These are phyloP conservation scores for Tuber aestivum DNA, from an alignment of 495 filamentous ascomycete genomes.

Conservation along the genomic window DNA sequence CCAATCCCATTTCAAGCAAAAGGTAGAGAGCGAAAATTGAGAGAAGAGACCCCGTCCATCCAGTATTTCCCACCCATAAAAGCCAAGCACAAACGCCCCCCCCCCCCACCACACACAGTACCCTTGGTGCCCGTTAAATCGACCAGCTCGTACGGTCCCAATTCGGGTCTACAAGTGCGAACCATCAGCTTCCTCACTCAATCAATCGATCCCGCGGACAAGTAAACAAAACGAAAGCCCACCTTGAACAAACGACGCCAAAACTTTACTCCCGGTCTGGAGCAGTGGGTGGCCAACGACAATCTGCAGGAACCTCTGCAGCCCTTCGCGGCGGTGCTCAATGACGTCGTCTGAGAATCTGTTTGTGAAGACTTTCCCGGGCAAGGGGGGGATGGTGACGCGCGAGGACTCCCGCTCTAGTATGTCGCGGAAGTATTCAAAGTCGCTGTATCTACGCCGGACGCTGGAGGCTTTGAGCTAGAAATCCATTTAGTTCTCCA, in stretches of 20 bases:
- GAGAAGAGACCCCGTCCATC: background rate
- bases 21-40: background rate
- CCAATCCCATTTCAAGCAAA: background rate
- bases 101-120: background rate
- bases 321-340: constrained; percentile 82
- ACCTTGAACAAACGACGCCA: constrained; percentile 96
- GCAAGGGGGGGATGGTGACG: constrained; percentile 91
- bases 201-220: constrained; percentile 23
- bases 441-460: constrained; percentile 91
- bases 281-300: constrained; percentile 92
- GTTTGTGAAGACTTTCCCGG: constrained; percentile 97
- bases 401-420: constrained; percentile 89
- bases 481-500: background rate
- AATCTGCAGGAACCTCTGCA: constrained; percentile 95
- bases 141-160: constrained; percentile 8
- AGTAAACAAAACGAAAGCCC: constrained; percentile 42
- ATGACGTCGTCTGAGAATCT: constrained; percentile 98
- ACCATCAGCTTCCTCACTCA: constrained; percentile 18
- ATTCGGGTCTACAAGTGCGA: constrained; percentile 5
- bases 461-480: constrained; percentile 63
- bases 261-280: constrained; percentile 95
- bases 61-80: background rate
- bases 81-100: constrained; percentile 5
- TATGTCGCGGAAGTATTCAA: constrained; percentile 98
- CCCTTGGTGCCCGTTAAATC: background rate